These are phyloP conservation scores for Xylariaceae sp. DNA, from an alignment of 2,329 filamentous ascomycete species.

Conservation along the genomic window DNA sequence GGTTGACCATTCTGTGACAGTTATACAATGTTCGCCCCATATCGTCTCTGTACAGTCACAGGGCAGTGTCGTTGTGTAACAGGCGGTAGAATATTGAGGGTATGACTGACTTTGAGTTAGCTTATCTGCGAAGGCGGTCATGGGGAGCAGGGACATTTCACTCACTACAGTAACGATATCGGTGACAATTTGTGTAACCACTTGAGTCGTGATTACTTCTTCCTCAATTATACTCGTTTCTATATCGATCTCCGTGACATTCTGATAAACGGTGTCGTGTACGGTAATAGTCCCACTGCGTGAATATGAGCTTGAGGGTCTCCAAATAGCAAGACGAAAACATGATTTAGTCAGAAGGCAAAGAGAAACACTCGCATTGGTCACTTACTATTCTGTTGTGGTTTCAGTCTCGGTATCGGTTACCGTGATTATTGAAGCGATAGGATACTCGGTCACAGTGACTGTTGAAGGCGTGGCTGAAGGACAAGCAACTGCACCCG, in stretches of 20 bases:
- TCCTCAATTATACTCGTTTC: conserved; percentile 16
- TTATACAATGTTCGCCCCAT: conserved; percentile 3
- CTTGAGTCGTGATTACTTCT: conserved; percentile 12
- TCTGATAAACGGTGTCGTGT: conserved; percentile 2
- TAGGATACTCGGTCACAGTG: conserved; percentile 24
- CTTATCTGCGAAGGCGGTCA: not conserved
- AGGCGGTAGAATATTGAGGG: conserved; percentile 7
- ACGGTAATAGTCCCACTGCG: conserved; percentile 13
- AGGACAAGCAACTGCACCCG: conserved; percentile 5
- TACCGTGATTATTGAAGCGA: conserved; percentile 18
- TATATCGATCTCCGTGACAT: conserved; percentile 14
- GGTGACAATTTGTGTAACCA: conserved; percentile 4
- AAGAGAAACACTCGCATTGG: too few relatives aligned
- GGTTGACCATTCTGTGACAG: conserved; percentile 8
- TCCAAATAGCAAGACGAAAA: too few relatives aligned
- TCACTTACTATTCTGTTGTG: conserved; percentile 19
- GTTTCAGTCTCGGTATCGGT: conserved; percentile 24
- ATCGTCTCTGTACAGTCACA: not conserved
- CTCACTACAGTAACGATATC: conserved; percentile 11
- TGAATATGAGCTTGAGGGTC: conserved; percentile 4
- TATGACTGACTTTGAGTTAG: conserved; percentile 15
- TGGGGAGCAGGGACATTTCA: not conserved
- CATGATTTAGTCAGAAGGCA: too few relatives aligned
- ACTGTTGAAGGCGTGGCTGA: conserved; percentile 15
- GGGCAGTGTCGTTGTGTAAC: not conserved